Evolutionary conservation across 768 basidiomycete species (phyloP).

Genomic region (Hydnum rufescens): DNA sequence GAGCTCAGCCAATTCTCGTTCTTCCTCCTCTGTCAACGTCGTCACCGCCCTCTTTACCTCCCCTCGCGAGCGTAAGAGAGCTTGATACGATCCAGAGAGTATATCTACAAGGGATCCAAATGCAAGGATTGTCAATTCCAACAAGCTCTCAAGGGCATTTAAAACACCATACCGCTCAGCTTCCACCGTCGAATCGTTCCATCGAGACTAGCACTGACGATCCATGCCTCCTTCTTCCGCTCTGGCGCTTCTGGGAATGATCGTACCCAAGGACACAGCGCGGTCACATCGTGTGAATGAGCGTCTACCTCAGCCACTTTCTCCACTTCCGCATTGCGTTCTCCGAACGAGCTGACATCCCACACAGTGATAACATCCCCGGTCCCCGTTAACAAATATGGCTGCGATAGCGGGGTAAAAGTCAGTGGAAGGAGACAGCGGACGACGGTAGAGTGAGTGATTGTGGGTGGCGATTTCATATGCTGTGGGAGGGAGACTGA

Average conservation of each 20-base stretch:
- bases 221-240: conserved; percentile 39
- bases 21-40: too few species aligned
- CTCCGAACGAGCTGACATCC: conserved; percentile 47
- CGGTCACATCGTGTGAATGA: conserved; percentile 80
- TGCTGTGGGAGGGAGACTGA: conserved; percentile 9
- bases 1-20: too few species aligned
- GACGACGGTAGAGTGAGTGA: conserved; percentile 40
- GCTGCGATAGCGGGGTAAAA: conserved; percentile 41
- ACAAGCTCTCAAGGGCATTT: too few species aligned
- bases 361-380: conserved; percentile 71
- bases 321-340: conserved; percentile 27
- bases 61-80: too few species aligned
- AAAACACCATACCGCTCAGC: conserved; percentile 41
- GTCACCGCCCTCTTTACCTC: too few species aligned
- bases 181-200: conserved; percentile 76
- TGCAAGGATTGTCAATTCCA: too few species aligned
- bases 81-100: too few species aligned
- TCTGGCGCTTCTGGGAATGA: conserved; percentile 19
- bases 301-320: conserved; percentile 50
- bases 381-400: conserved; percentile 61
- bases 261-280: conserved; percentile 54
- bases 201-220: conserved; percentile 71
- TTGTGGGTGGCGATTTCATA: conserved; percentile 15
- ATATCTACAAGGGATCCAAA: too few species aligned
- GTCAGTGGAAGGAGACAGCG: conserved; percentile 52